Evolutionary conservation across 768 basidiomycete genomes (phyloP), one percentile per base, ranked within the genome.

Genomic region (Imleria badia): DNA sequence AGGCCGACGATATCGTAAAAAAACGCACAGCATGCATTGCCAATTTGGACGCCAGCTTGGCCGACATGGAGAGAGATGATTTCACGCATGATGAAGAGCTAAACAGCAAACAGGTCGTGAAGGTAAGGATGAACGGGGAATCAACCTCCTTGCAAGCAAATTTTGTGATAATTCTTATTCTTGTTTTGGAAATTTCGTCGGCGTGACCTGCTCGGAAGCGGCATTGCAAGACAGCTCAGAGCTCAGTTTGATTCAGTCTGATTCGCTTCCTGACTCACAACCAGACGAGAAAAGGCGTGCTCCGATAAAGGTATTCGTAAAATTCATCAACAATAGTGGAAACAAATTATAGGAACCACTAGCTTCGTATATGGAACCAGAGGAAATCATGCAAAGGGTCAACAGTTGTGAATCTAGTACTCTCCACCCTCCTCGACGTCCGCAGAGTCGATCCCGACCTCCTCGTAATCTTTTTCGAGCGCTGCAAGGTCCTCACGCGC

Each of bases 401-500:
- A 58, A 65, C 38, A 9, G 30, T 15, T 0, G 38, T 48, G 15
- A 52, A 40, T 55, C 62, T 72, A 80, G 66, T 80, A 80, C 65
- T 80, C 78, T 56, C 74, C 78, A 44, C 61, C 74, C 55, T 81
- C 82, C 68, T 83, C 78, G 17, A 58, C 75, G 38, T 80, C 78
- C 5, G 77, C 80, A 39, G 79, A 79, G 66, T 76, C 75, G 29
- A 75, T 77, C 48, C 85, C 82, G 61, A 87, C 93, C 71, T 97
- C 92, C 71, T 93, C 91, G 65, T 94, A 94, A 62, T 94, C 93
- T 74, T 94, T 97, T 81, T 98, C 96, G 51, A 99, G 85, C n/a
- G 96, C 96, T n/a, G 96, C 97, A 54, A 99, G 87, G 72, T 99
- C 96, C 77, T 99, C 97, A 56, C 96, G 89, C 19, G 96, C 96